Conservation (phyloP, 192 early-diverging fungal species). For the Phlyctochytrium planicorne region DNA sequence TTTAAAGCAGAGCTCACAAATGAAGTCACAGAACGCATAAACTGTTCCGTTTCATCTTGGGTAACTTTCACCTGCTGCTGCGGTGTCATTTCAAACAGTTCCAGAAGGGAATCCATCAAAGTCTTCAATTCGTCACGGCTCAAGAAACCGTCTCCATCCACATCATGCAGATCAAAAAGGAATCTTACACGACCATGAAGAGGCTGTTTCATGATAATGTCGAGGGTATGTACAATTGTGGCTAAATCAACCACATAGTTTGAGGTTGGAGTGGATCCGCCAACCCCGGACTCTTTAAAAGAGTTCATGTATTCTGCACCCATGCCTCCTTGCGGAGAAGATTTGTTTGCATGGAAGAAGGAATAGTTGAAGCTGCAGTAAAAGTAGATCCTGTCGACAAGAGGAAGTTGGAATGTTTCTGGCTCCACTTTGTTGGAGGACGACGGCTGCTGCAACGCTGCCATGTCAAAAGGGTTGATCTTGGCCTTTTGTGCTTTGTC, state of each 20-base stretch:
- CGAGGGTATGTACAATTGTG: conserved; percentile 53
- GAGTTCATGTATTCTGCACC: conserved; percentile 22
- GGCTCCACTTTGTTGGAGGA: conserved; percentile 5
- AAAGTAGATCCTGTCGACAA: conserved; percentile 55
- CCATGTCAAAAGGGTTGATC: neutral
- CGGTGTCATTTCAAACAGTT: conserved; percentile 51
- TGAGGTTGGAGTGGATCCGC: neutral
- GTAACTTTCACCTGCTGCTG: neutral
- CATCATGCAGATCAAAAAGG: conserved; percentile 58
- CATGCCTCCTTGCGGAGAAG: conserved; percentile 30
- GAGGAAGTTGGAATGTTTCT: conserved; percentile 38
- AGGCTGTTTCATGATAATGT: conserved; percentile 58
- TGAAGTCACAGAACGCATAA: conserved; percentile 53
- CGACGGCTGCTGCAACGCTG: neutral
- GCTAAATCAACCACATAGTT: conserved; percentile 56
- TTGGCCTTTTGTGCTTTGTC: neutral
- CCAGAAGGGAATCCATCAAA: conserved; percentile 55
- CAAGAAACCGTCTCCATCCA: conserved; percentile 58
- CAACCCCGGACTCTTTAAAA: conserved; percentile 6
- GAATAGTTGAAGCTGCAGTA: conserved; percentile 56
- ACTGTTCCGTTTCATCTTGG: conserved; percentile 48
- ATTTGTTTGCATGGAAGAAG: conserved; percentile 36
- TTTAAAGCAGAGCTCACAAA: conserved; percentile 58
- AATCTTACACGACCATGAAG: conserved; percentile 53
- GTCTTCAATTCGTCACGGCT: conserved; percentile 53